These are phyloP conservation scores for Pythium biforme DNA, from an alignment of 352 stramenopile species.

Conservation along the genomic window DNA sequence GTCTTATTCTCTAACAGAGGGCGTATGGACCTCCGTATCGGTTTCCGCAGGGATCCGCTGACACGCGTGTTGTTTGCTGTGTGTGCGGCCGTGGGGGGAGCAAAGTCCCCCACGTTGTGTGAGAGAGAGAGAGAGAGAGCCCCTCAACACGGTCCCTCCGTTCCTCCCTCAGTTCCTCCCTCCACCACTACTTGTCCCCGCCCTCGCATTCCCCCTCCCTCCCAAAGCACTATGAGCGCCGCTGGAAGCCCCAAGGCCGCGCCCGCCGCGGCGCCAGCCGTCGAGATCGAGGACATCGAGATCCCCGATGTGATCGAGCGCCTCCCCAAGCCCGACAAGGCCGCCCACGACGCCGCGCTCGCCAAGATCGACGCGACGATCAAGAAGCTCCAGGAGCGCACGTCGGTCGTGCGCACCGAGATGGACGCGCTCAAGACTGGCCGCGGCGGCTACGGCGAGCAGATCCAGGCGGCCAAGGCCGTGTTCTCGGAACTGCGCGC, in stretches of 20 bases:
- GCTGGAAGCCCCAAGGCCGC: slow-evolving; percentile 33
- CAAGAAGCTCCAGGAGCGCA: slow-evolving; percentile 90
- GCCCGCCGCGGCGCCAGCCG: slow-evolving; percentile 14
- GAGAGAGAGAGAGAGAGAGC: background rate
- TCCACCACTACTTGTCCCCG: background rate
- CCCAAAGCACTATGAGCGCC: slow-evolving; percentile 30
- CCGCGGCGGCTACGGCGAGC: slow-evolving; percentile 77
- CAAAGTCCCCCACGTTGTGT: background rate
- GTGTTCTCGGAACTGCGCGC: slow-evolving; percentile 77
- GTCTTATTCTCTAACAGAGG: background rate
- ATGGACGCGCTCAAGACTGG: slow-evolving; percentile 84
- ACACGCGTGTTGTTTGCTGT: slow-evolving; percentile 21
- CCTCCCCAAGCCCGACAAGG: slow-evolving; percentile 87
- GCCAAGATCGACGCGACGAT: slow-evolving; percentile 87
- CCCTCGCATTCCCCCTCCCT: background rate
- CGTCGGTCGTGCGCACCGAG: slow-evolving; percentile 62
- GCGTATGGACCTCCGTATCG: background rate
- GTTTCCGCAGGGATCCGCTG: slow-evolving; percentile 21
- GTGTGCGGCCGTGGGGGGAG: slow-evolving; percentile 3
- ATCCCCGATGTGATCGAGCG: slow-evolving; percentile 81
- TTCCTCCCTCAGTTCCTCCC: slow-evolving; percentile 4
- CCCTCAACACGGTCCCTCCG: background rate
- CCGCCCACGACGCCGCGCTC: slow-evolving; percentile 87
- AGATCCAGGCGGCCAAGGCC: slow-evolving; percentile 88
- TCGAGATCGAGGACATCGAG: slow-evolving; percentile 43